Base-by-base conservation (phyloP, 352 stramenopile genomes). In the Globisporangium nagaii region DNA sequence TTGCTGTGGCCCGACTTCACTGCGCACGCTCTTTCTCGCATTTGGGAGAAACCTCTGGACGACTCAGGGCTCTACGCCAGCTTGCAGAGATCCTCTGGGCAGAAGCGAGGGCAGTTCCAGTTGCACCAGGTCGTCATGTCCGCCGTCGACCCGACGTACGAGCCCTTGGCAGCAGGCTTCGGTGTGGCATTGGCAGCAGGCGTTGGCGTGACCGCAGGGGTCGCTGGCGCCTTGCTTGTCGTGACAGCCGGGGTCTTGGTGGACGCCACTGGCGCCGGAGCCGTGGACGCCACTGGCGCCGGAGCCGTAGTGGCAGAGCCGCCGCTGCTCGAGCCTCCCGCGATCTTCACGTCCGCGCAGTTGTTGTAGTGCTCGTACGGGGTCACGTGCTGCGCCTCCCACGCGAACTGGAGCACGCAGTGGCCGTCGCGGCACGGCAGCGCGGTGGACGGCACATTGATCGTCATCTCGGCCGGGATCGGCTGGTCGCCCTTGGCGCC, bases 361-460 rank as follows among this genome's bases (percentile, higher is more conserved):
- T 72, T 71, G 63, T 75, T 71, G 48, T 69, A 75, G 46, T 65
- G 31, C 55, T 72, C 67, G 19, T 66, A 62, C 15, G 62, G 56
- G n/a, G n/a, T n/a, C n/a, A n/a, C n/a, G n/a, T n/a, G n/a, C n/a
- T n/a, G n/a, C n/a, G n/a, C n/a, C n/a, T n/a, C n/a, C n/a, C n/a
- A n/a, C n/a, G n/a, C n/a, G n/a, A n/a, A 22, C 22, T 37, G n/a
- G 12, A 28, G 22, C 32, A 54, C 47, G 28, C 43, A 50, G 25
- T 37, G 43, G 27, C 43, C 43, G 9, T 36, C 15, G 15, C 25
- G 27, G 44, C 44, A 77, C 13, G 65, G 65, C 22, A 71, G 45
- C 3, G 44, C 59, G 13, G 45, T 58, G 41, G 62, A 17, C 39
- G 65, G 68, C 25, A 71, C 63, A 6, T 63, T 46, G 53, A 77